Evolutionary conservation across 108 stramenopile genomes (phyloP).

Genomic region (Skeletonema marinoi): DNA sequence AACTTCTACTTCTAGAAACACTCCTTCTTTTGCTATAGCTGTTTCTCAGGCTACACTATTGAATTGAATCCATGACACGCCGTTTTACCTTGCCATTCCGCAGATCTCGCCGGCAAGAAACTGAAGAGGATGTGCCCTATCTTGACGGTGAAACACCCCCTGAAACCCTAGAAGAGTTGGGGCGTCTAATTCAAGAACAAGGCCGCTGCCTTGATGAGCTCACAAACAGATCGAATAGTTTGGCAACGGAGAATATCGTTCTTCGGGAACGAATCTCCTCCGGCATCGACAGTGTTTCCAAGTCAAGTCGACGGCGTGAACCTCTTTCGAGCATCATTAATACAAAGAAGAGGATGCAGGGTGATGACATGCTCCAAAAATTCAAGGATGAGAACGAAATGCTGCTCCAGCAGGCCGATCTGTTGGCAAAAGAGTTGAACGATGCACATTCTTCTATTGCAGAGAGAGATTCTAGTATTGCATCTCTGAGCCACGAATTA

Average conservation of each 20-base stretch:
- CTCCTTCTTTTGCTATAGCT: too few relatives aligned
- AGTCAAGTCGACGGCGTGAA: slow-evolving; percentile 3
- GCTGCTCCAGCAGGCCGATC: slow-evolving; percentile 31
- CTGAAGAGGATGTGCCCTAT: too few relatives aligned
- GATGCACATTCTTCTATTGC: slow-evolving; percentile 24
- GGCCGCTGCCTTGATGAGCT: slow-evolving; percentile 38
- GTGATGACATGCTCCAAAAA: slow-evolving; percentile 2
- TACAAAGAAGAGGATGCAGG: background rate
- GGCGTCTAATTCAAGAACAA: slow-evolving; percentile 34
- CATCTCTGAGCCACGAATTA: slow-evolving; percentile 20
- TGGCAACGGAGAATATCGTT: slow-evolving; percentile 31
- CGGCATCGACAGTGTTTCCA: slow-evolving; percentile 7
- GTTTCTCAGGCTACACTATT: too few relatives aligned
- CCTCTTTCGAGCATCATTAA: slow-evolving; percentile 22
- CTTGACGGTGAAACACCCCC: too few relatives aligned
- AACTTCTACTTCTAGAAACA: too few relatives aligned
- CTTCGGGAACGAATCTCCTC: slow-evolving; percentile 31
- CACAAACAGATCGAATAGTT: slow-evolving; percentile 16
- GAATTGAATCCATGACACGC: too few relatives aligned
- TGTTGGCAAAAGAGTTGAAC: slow-evolving; percentile 31
- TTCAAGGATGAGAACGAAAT: slow-evolving; percentile 35
- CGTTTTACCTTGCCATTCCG: too few relatives aligned
- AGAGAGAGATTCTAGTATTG: slow-evolving; percentile 25
- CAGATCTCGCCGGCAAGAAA: too few relatives aligned
- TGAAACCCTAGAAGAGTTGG: slow-evolving; percentile 21